Conservation (phyloP, 1,284 basidiomycete species). For the Cystobasidium sp. region DNA sequence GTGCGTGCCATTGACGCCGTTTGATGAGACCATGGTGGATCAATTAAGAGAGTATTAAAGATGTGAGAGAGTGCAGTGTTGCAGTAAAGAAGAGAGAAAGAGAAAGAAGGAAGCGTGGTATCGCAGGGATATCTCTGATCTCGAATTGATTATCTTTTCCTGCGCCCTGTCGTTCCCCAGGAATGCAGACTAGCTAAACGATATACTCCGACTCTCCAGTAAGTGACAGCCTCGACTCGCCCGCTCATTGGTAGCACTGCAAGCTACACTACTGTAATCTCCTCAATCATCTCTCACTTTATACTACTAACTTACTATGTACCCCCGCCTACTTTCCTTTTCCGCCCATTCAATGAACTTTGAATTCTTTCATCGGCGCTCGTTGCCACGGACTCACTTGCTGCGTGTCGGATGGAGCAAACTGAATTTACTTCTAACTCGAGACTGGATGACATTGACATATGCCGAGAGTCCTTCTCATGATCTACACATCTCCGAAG, state of each 20-base stretch:
- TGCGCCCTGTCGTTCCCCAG: neutral
- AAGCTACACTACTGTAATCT: too few species aligned
- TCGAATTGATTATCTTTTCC: neutral
- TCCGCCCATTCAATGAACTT: conserved; percentile 14
- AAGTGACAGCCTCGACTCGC: too few species aligned
- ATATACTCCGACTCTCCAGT: too few species aligned
- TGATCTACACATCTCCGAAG: too few species aligned
- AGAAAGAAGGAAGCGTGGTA: conserved; percentile 1
- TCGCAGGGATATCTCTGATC: neutral
- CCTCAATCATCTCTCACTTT: too few species aligned
- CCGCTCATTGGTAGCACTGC: too few species aligned
- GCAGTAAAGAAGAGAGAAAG: conserved; percentile 13
- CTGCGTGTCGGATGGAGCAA: too few species aligned
- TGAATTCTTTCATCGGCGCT: too few species aligned
- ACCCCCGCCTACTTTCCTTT: conserved; percentile 14
- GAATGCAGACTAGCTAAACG: neutral
- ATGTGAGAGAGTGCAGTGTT: neutral
- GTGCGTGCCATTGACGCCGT: conserved; percentile 43
- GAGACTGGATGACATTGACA: too few species aligned
- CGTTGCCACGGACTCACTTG: too few species aligned
- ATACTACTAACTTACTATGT: neutral
- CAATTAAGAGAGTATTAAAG: neutral
- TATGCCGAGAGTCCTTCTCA: too few species aligned
- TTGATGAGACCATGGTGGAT: conserved; percentile 30
- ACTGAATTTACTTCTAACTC: too few species aligned